These are phyloP conservation scores for Cucurbita argyrosperma DNA, from an alignment of 306 rosid species.

Conservation along the genomic window DNA sequence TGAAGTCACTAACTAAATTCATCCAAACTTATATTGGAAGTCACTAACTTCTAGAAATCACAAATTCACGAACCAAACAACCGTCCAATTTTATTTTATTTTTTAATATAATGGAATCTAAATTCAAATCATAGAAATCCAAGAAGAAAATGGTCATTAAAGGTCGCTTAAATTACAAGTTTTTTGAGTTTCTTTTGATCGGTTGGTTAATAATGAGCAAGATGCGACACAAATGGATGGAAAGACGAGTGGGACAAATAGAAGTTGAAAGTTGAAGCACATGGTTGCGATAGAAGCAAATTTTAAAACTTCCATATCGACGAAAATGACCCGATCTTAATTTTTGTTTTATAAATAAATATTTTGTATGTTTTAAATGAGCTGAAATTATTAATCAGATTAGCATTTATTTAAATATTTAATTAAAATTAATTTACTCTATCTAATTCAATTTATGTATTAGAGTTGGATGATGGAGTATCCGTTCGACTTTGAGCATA, in stretches of 20 bases:
- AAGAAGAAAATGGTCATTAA: background rate
- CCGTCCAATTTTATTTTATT: background rate
- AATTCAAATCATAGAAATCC: background rate
- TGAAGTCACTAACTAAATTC: too few relatives aligned
- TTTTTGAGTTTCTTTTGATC: background rate
- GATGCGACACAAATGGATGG: background rate
- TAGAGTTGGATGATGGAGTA: too few relatives aligned
- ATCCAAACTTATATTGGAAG: background rate
- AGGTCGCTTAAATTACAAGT: background rate
- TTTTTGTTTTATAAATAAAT: too few relatives aligned
- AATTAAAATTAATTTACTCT: too few relatives aligned
- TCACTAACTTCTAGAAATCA: background rate
- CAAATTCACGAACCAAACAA: background rate
- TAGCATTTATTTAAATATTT: too few relatives aligned
- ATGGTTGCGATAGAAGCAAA: background rate
- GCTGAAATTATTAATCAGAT: too few relatives aligned
- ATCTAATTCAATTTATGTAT: too few relatives aligned
- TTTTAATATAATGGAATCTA: background rate
- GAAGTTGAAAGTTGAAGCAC: background rate
- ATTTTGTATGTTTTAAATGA: too few relatives aligned
- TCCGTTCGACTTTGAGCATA: too few relatives aligned
- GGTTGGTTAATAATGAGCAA: background rate
- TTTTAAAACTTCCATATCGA: too few relatives aligned
- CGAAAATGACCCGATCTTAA: too few relatives aligned
- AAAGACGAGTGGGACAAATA: background rate